phyloP scores from a whole-genome alignment of 176 grass and related monocot species.

The Alloteropsis semialata region DNA sequence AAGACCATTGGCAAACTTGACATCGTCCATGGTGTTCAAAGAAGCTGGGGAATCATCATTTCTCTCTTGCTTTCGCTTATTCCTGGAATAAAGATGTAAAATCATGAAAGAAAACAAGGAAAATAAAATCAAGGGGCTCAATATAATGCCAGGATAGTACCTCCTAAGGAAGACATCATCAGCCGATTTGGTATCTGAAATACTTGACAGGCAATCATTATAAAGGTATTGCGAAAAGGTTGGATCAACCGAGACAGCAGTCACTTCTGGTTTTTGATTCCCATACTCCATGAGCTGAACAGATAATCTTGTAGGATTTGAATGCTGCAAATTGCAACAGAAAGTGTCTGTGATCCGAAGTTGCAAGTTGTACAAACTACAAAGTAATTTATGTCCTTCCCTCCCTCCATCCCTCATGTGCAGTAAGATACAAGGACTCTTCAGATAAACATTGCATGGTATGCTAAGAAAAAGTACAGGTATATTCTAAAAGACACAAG shows the following conservation, averaged over 20 bases:
- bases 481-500: neutral
- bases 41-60: slow-evolving; percentile 50
- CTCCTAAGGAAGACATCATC: slow-evolving; percentile 74
- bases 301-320: slow-evolving; percentile 60
- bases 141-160: slow-evolving; percentile 27
- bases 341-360: neutral
- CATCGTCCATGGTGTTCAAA: slow-evolving; percentile 47
- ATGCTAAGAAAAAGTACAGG: neutral
- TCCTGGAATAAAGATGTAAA: slow-evolving; percentile 43
- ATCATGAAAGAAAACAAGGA: neutral
- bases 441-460: neutral
- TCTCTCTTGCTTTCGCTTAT: slow-evolving; percentile 57
- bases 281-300: slow-evolving; percentile 93
- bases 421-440: neutral
- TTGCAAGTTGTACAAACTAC: neutral
- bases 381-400: neutral
- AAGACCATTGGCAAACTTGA: slow-evolving; percentile 75
- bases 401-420: neutral
- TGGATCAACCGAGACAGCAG: slow-evolving; percentile 86
- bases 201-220: slow-evolving; percentile 54
- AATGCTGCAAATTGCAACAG: neutral
- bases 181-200: slow-evolving; percentile 40
- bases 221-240: slow-evolving; percentile 74
- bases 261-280: slow-evolving; percentile 87
- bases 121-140: neutral